These are phyloP conservation scores for Brettanomyces naardenensis DNA, from an alignment of 805 yeast species.

Conservation along the genomic window DNA sequence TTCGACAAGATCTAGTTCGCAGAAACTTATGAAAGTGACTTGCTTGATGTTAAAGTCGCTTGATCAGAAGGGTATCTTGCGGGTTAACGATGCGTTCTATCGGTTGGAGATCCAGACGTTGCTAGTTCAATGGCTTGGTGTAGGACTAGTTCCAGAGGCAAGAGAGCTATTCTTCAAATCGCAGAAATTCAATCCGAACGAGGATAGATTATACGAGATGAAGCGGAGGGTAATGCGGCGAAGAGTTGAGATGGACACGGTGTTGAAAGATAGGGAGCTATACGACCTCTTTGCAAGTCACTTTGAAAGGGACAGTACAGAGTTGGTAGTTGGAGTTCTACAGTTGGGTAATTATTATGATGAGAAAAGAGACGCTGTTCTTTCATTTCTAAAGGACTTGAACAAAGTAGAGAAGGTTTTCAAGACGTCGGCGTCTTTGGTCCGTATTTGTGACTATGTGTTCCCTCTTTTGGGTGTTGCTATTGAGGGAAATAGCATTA, in stretches of 20 bases:
- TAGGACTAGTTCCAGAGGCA: slow-evolving; percentile 47
- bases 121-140: slow-evolving; percentile 58
- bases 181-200: slow-evolving; percentile 4
- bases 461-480: slow-evolving; percentile 4
- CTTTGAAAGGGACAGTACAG: slow-evolving; percentile 8
- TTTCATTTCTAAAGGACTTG: slow-evolving; percentile 12
- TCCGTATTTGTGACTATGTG: slow-evolving; percentile 11
- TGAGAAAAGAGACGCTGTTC: slow-evolving; percentile 10
- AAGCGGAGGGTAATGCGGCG: not conserved
- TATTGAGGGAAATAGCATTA: not conserved
- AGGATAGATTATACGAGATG: not conserved
- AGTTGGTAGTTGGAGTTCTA: slow-evolving; percentile 8
- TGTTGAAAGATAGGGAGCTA: slow-evolving; percentile 5
- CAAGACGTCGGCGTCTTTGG: slow-evolving; percentile 4
- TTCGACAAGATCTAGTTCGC: slow-evolving; percentile 23
- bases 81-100: slow-evolving; percentile 42
- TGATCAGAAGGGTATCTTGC: slow-evolving; percentile 32
- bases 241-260: not conserved
- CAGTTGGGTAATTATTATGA: slow-evolving; percentile 9
- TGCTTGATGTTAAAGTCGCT: slow-evolving; percentile 58
- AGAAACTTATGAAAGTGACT: slow-evolving; percentile 42
- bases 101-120: slow-evolving; percentile 52
- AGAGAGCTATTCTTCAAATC: slow-evolving; percentile 38
- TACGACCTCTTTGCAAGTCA: slow-evolving; percentile 10
- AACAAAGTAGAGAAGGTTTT: slow-evolving; percentile 11